phyloP scores from a whole-genome alignment of 2,329 filamentous ascomycete genomes.

The Fusarium dlaminii region DNA sequence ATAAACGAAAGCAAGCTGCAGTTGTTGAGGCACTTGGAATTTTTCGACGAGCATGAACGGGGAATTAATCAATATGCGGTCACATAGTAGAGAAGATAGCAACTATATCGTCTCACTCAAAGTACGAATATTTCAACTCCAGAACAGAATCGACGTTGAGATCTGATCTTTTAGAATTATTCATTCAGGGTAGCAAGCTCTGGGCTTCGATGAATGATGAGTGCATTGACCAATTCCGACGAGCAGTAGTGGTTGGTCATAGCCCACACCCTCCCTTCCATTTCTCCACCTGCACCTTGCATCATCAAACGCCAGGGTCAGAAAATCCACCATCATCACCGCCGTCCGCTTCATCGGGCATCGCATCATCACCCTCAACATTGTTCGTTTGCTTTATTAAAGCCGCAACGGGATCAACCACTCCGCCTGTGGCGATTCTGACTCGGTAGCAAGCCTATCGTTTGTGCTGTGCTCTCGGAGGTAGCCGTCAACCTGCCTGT shows the following conservation, averaged over 20 bases:
- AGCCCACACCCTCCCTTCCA: constrained; percentile 32
- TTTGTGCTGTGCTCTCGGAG: neutral
- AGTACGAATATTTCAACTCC: neutral
- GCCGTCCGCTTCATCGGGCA: constrained; percentile 7
- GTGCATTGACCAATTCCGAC: constrained; percentile 1
- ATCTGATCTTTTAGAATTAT: neutral
- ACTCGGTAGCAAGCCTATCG: neutral
- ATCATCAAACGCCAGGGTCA: constrained; percentile 19
- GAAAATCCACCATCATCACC: constrained; percentile 24
- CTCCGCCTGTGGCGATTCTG: neutral
- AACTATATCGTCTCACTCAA: neutral
- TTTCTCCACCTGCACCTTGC: constrained; percentile 32
- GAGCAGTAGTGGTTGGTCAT: constrained; percentile 8
- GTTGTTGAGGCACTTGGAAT: neutral
- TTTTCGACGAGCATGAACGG: neutral
- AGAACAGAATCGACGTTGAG: neutral
- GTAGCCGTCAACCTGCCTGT: constrained; percentile 1
- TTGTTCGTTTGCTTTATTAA: neutral
- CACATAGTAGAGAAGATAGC: neutral
- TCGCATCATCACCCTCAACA: neutral
- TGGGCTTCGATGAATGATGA: neutral
- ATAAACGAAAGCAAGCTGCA: neutral
- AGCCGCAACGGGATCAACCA: neutral
- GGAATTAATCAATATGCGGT: neutral
- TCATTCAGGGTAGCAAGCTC: neutral